phyloP scores from a whole-genome alignment of 179 eudicot genomes.

The Kewa caespitosa region DNA sequence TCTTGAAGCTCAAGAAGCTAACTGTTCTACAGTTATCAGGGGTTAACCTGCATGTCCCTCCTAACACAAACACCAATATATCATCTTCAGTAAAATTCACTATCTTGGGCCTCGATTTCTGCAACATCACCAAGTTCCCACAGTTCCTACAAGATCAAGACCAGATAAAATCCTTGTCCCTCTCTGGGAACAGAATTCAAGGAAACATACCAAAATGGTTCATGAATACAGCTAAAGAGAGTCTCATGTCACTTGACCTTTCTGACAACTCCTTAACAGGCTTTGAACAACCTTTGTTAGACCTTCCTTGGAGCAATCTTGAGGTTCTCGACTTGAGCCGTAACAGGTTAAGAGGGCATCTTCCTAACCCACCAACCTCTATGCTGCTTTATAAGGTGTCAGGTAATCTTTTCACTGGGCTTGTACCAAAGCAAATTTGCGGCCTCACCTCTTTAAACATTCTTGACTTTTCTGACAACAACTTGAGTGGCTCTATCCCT shows the following conservation, averaged over 20 bases:
- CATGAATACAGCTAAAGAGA: slow-evolving; percentile 12
- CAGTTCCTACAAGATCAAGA: slow-evolving; percentile 21
- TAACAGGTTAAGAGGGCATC: slow-evolving; percentile 21
- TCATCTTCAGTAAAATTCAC: slow-evolving; percentile 4
- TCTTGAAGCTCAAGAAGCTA: slow-evolving; percentile 11
- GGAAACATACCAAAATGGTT: slow-evolving; percentile 33
- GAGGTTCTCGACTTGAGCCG: neutral
- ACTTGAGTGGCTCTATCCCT: slow-evolving; percentile 29
- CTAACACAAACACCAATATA: neutral
- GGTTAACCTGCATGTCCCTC: slow-evolving; percentile 15
- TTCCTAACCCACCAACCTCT: slow-evolving; percentile 20
- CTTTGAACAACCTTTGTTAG: slow-evolving; percentile 1
- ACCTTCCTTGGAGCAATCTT: slow-evolving; percentile 23
- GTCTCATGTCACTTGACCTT: slow-evolving; percentile 5
- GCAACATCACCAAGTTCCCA: slow-evolving; percentile 34
- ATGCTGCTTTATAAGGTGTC: slow-evolving; percentile 15
- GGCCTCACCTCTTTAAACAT: neutral
- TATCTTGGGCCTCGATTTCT: neutral
- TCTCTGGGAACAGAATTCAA: slow-evolving; percentile 17
- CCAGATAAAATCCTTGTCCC: slow-evolving; percentile 6
- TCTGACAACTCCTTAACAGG: slow-evolving; percentile 21
- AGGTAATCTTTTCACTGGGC: slow-evolving; percentile 20
- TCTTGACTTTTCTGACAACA: slow-evolving; percentile 30
- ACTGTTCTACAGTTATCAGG: slow-evolving; percentile 9
- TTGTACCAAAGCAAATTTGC: slow-evolving; percentile 20